Base-by-base conservation (phyloP, 305 asterid genomes). In the Fraxinus xanthoxyloides region DNA sequence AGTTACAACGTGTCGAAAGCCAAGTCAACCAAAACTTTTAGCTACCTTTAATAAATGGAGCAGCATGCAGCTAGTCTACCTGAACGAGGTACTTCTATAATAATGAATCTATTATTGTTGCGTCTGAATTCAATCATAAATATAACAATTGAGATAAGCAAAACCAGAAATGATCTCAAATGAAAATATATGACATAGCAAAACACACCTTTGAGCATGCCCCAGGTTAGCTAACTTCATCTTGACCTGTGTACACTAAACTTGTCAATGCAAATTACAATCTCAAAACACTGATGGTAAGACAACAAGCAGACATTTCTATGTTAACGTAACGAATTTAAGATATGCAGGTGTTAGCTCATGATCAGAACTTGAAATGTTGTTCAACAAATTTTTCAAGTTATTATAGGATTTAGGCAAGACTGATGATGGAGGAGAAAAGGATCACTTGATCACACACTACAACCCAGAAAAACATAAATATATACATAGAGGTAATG, bases 141-240 rank as follows among this genome's bases (percentile, higher is more conserved):
- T 23, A 75, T 3, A 38, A 48, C 78, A 36, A 34, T 28, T 38
- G 61, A 43, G 48, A 75, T 23, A 40, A 21, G 35, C 61, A 36
- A 13, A 12, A 5, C 36, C 17, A 59, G 12, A 6, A 63, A 63
- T 8, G 78, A 70, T 35, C 21, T 15, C 56, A 12, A 78, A 65
- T 61, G 12, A 78, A 80, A 24, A 59, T 19, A 4, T 13, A 56
- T 31, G 73, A 67, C 6, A 31, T n/a, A 63, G 56, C 36, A 67
- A 10, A 79, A 84, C 85, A 80, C 79, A 95, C 99, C 93, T 94
- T 82, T 96, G 99, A 84, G 95, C 92, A 85, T 91, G 99, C 67
- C 98, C 98, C 82, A 89, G 36, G 81, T 87, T 93, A 79, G 87
- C 82, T 61, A 94, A 89, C 93, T 96, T 94, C 95, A 90, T 91